These are phyloP conservation scores for Alternaria incomplexa DNA, from an alignment of 2,329 filamentous ascomycete genomes.

Conservation along the genomic window DNA sequence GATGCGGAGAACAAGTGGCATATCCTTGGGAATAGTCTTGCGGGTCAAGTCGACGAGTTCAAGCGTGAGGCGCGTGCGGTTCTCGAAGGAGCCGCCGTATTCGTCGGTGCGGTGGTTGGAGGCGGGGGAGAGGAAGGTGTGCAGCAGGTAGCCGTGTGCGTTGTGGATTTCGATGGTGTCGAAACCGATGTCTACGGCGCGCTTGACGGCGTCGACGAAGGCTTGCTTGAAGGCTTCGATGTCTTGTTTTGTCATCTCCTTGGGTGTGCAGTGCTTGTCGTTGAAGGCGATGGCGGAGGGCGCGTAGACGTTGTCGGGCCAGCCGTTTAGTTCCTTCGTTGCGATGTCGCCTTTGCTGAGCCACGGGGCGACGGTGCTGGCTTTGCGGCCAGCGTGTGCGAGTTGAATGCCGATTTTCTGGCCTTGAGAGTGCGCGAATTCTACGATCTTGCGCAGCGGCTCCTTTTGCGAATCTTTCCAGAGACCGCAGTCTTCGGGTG, in stretches of 20 bases:
- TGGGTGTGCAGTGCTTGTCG: conserved; percentile 65
- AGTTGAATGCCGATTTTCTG: conserved; percentile 82
- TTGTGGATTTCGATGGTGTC: conserved; percentile 82
- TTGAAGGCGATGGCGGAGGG: conserved; percentile 68
- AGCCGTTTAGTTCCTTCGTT: conserved; percentile 59
- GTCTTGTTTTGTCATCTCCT: conserved; percentile 71
- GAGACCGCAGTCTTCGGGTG: conserved; percentile 77
- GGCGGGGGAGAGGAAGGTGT: conserved; percentile 71
- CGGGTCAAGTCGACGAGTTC: conserved; percentile 71
- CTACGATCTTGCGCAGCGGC: conserved; percentile 71
- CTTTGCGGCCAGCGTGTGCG: conserved; percentile 75
- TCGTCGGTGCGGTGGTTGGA: conserved; percentile 72
- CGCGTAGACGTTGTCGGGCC: conserved; percentile 61
- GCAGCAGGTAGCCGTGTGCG: conserved; percentile 79
- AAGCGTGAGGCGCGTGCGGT: conserved; percentile 70
- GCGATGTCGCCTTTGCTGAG: conserved; percentile 63
- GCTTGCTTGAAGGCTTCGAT: conserved; percentile 69
- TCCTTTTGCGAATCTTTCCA: conserved; percentile 86
- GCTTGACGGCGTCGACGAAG: conserved; percentile 67
- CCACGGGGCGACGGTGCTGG: conserved; percentile 68
- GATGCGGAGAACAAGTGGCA: conserved; percentile 76
- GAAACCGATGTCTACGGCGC: conserved; percentile 65
- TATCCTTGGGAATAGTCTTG: conserved; percentile 66
- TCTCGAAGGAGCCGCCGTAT: conserved; percentile 74
- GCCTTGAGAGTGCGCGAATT: conserved; percentile 80